Conservation (phyloP, 2,329 filamentous ascomycete species). For the Verruconis gallopava region DNA sequence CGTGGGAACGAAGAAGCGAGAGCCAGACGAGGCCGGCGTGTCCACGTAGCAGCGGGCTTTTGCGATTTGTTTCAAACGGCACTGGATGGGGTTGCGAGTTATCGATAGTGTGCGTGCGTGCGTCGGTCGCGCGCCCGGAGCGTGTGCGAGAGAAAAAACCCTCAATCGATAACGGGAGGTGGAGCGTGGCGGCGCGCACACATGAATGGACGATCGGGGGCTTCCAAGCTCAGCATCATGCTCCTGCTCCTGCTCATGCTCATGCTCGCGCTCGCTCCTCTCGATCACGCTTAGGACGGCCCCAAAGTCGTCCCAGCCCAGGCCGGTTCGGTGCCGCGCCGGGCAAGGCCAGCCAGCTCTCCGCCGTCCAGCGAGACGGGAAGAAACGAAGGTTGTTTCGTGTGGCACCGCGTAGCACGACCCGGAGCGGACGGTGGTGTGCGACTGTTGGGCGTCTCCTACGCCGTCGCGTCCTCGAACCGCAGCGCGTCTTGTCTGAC, state of each 20-base stretch:
- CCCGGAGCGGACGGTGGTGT: background rate
- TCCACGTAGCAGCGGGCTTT: constrained; percentile 5
- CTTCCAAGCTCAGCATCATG: background rate
- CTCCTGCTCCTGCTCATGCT: background rate
- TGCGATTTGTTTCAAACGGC: background rate
- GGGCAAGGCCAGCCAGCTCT: too few species aligned
- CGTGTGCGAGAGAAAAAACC: background rate
- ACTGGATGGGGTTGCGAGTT: constrained; percentile 1
- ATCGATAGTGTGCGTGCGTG: background rate
- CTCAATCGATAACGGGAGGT: background rate
- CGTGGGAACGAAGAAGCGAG: background rate
- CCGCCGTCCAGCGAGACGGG: too few species aligned
- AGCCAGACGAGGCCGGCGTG: too few species aligned
- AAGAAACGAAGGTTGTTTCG: constrained; percentile 3
- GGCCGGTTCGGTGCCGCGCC: too few species aligned
- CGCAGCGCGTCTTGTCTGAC: constrained; percentile 4
- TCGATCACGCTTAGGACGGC: too few species aligned
- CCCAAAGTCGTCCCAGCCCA: too few species aligned
- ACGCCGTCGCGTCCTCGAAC: background rate
- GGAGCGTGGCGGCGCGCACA: background rate
- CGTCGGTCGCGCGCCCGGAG: background rate
- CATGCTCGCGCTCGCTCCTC: background rate
- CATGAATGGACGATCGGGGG: background rate
- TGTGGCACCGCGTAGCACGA: background rate
- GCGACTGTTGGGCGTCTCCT: background rate